Conservation (phyloP, 305 asterid genomes). For the Fraxinus velutina region DNA sequence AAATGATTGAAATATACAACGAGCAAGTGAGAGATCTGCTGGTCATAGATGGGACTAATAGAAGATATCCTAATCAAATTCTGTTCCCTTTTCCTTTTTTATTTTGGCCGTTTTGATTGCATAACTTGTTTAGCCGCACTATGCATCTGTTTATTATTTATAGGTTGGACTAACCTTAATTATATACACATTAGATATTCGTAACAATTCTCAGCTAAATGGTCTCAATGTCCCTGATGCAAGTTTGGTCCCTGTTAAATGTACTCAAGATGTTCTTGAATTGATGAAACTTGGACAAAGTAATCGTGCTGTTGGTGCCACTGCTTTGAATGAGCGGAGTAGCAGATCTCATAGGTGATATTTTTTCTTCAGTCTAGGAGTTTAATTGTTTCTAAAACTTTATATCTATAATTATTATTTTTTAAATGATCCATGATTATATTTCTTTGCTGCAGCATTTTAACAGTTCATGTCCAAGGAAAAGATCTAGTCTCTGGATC, state of each 20-base stretch:
- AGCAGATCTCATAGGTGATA: slow-evolving; percentile 83
- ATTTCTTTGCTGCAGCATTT: slow-evolving; percentile 49
- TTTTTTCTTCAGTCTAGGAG: neutral
- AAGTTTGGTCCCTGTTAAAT: slow-evolving; percentile 59
- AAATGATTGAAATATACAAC: slow-evolving; percentile 89
- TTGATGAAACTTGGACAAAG: slow-evolving; percentile 76
- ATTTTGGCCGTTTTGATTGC: neutral
- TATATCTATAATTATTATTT: slow-evolving; percentile 3
- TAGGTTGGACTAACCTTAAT: slow-evolving; percentile 43
- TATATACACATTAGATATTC: slow-evolving; percentile 62
- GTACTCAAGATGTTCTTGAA: slow-evolving; percentile 85
- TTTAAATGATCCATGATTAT: slow-evolving; percentile 6
- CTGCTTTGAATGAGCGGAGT: slow-evolving; percentile 83
- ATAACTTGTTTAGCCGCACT: neutral
- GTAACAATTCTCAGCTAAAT: slow-evolving; percentile 84
- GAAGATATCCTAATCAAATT: slow-evolving; percentile 67
- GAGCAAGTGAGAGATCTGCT: slow-evolving; percentile 94
- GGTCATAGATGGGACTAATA: slow-evolving; percentile 66
- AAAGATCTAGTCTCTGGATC: slow-evolving; percentile 74
- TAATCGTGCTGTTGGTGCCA: slow-evolving; percentile 92
- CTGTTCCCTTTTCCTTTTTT: neutral
- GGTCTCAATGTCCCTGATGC: slow-evolving; percentile 97
- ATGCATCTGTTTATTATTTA: neutral
- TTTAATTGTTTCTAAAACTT: neutral
- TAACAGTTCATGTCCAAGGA: slow-evolving; percentile 87